Evolutionary conservation across 23 red algal genomes (phyloP).

Genomic region (Pyropia haitanensis): DNA sequence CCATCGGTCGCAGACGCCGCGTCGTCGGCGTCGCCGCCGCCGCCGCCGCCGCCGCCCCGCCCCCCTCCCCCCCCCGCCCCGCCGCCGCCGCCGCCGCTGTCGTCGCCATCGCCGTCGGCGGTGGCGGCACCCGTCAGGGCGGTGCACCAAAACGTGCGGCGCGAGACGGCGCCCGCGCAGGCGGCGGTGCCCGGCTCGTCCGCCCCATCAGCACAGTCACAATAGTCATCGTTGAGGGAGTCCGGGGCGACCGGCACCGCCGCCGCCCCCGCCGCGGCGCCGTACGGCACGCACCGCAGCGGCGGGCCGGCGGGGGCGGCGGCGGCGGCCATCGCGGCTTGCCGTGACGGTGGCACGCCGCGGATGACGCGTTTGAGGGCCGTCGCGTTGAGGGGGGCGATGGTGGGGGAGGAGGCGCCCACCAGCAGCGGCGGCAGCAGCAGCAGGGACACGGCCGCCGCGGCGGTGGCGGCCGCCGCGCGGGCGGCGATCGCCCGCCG

Average conservation of each 20-base stretch:
- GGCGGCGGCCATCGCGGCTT: no score
- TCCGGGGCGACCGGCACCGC: neutral
- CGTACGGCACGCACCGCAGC: no score
- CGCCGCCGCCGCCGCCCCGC: neutral
- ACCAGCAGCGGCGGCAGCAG: no score
- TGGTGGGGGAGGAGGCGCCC: no score
- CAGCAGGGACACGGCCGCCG: no score
- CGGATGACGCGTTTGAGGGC: no score
- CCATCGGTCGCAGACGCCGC: neutral
- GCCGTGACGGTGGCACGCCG: no score
- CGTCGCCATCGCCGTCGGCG: slow-evolving; percentile 2
- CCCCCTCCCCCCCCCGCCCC: no score
- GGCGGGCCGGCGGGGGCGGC: no score
- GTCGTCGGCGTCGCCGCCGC: neutral
- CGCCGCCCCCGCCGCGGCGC: neutral
- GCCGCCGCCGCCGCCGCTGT: neutral
- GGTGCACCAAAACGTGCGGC: slow-evolving; percentile 16
- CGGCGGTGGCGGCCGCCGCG: no score
- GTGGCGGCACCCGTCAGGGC: slow-evolving; percentile 4
- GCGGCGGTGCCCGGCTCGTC: slow-evolving; percentile 85
- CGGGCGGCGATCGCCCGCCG: no score
- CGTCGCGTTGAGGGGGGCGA: no score
- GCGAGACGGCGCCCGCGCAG: slow-evolving; percentile 35
- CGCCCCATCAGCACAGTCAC: slow-evolving; percentile 78
- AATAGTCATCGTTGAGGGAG: slow-evolving; percentile 86